phyloP scores from a whole-genome alignment of 768 basidiomycete species.

The Tylopilus subfusipes region DNA sequence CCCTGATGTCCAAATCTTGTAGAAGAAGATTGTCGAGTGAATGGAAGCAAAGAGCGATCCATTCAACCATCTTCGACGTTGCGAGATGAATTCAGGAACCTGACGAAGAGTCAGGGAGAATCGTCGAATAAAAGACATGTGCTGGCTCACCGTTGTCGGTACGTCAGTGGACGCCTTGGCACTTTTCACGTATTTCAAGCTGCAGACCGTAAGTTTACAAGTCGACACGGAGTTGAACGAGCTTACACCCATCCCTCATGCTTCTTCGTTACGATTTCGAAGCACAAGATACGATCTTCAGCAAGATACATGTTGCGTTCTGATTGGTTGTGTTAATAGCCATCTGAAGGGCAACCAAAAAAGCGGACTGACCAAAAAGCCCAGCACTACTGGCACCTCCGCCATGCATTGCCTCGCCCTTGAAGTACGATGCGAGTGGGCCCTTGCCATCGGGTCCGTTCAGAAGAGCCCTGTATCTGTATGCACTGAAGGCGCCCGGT shows the following conservation, averaged over 20 bases:
- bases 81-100: conserved; percentile 93
- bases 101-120: conserved; percentile 18
- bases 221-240: not conserved
- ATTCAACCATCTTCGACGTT: conserved; percentile 85
- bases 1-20: conserved; percentile 87
- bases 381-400: conserved; percentile 57
- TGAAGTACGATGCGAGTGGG: conserved; percentile 90
- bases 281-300: conserved; percentile 88
- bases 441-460: conserved; percentile 88
- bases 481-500: conserved; percentile 90
- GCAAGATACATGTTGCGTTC: conserved; percentile 92
- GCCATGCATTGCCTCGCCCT: conserved; percentile 84
- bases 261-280: conserved; percentile 91
- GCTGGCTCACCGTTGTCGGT: conserved; percentile 60
- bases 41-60: conserved; percentile 92
- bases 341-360: not conserved
- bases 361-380: conserved; percentile 47
- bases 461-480: conserved; percentile 81
- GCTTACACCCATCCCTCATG: conserved; percentile 76
- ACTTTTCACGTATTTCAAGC: conserved; percentile 85
- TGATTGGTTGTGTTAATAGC: conserved; percentile 14
- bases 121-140: not conserved
- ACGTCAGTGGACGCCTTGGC: conserved; percentile 97
- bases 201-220: conserved; percentile 25
- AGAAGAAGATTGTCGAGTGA: conserved; percentile 87